Conservation (phyloP, 2,329 filamentous ascomycete genomes). For the Endoconidiophora polonica region DNA sequence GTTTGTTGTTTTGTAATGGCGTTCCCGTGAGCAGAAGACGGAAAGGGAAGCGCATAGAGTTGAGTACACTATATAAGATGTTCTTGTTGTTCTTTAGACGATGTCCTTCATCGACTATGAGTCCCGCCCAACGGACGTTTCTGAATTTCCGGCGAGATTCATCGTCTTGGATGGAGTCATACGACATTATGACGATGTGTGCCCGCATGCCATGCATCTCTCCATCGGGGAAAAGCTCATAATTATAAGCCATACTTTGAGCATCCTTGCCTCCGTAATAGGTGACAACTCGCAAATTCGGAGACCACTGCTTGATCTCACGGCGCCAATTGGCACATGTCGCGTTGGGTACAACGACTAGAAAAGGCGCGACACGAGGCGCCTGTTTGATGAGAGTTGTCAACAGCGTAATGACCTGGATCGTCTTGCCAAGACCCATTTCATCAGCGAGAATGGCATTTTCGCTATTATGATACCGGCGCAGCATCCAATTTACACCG, state of each 20-base stretch:
- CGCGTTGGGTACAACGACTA: slow-evolving; percentile 84
- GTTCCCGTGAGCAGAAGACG: slow-evolving; percentile 79
- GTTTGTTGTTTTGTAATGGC: slow-evolving; percentile 85
- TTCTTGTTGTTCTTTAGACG: slow-evolving; percentile 87
- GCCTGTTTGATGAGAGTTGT: slow-evolving; percentile 51
- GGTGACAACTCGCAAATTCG: slow-evolving; percentile 70
- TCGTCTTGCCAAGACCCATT: slow-evolving; percentile 95
- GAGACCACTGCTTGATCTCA: slow-evolving; percentile 89
- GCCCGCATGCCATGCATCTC: slow-evolving; percentile 54
- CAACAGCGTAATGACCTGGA: slow-evolving; percentile 76
- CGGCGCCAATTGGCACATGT: slow-evolving; percentile 96
- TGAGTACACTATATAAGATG: slow-evolving; percentile 59
- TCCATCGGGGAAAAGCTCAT: slow-evolving; percentile 66
- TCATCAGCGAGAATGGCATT: slow-evolving; percentile 92
- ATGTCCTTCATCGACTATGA: slow-evolving; percentile 91
- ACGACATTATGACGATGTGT: slow-evolving; percentile 88
- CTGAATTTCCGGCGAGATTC: slow-evolving; percentile 49
- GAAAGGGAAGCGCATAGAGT: slow-evolving; percentile 60
- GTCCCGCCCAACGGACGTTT: slow-evolving; percentile 62
- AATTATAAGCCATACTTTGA: slow-evolving; percentile 59
- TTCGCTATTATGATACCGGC: slow-evolving; percentile 65
- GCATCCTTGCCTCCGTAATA: slow-evolving; percentile 68
- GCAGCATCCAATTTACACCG: slow-evolving; percentile 87
- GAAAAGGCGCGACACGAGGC: slow-evolving; percentile 71
- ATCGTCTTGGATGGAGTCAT: slow-evolving; percentile 70